Conservation (phyloP, 2,329 filamentous ascomycete species). For the Penicillium occitanis region DNA sequence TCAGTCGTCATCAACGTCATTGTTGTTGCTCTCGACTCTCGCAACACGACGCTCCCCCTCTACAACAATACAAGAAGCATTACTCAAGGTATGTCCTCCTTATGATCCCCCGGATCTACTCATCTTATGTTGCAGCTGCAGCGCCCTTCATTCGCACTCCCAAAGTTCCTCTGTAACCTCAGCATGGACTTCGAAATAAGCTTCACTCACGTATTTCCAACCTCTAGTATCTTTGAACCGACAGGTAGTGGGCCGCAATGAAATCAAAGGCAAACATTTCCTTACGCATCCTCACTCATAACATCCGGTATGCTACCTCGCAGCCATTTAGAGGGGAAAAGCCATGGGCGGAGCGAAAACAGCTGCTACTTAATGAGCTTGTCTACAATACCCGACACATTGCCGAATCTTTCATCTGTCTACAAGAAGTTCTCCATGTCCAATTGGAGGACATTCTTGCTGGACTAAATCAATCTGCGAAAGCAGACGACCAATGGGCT, state of each 20-base stretch:
- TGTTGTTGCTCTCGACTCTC: background rate
- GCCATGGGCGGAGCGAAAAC: constrained; percentile 51
- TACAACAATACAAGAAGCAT: background rate
- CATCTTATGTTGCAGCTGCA: background rate
- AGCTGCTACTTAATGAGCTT: constrained; percentile 50
- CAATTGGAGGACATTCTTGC: constrained; percentile 54
- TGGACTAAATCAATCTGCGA: constrained; percentile 43
- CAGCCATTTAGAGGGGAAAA: constrained; percentile 52
- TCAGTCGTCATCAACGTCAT: constrained; percentile 13
- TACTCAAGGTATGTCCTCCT: background rate
- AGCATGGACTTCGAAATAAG: background rate
- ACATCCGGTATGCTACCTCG: constrained; percentile 57
- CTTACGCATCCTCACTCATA: constrained; percentile 56
- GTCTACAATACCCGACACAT: constrained; percentile 48
- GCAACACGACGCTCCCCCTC: background rate
- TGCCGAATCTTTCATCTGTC: constrained; percentile 52
- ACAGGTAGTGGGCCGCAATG: constrained; percentile 26
- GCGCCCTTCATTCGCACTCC: background rate
- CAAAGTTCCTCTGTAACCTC: too few relatives aligned
- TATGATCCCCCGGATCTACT: background rate
- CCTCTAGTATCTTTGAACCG: background rate
- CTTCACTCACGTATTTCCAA: background rate
- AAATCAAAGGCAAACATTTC: constrained; percentile 31
- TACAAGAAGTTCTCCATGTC: constrained; percentile 57
- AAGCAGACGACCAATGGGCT: constrained; percentile 44